Conservation (phyloP, 2,329 filamentous ascomycete genomes). For the Paraconiothyrium brasiliense region DNA sequence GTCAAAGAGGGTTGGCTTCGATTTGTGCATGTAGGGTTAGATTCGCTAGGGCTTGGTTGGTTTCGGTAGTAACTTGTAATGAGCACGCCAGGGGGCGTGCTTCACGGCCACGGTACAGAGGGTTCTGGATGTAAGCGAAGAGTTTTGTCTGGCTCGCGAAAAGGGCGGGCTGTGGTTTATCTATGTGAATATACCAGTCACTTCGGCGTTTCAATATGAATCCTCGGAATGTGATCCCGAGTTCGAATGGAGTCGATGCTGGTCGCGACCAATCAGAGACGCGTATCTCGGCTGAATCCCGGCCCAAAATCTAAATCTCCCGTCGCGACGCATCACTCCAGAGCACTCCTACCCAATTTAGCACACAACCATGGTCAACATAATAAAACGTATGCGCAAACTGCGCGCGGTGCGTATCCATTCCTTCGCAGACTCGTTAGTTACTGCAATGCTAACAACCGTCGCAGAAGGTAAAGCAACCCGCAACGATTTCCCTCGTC, state of each 20-base stretch:
- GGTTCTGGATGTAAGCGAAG: slow-evolving; percentile 6
- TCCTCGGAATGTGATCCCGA: not conserved
- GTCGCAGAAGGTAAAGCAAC: slow-evolving; percentile 43
- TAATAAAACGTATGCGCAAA: slow-evolving; percentile 76
- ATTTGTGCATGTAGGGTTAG: slow-evolving; percentile 16
- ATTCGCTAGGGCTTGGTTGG: slow-evolving; percentile 19
- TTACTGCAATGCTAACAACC: slow-evolving; percentile 30
- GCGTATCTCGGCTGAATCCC: slow-evolving; percentile 14
- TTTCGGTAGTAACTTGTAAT: slow-evolving; percentile 27
- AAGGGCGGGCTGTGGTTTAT: not conserved
- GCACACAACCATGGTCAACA: slow-evolving; percentile 59
- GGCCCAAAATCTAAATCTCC: slow-evolving; percentile 31
- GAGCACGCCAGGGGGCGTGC: slow-evolving; percentile 16
- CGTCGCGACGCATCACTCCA: slow-evolving; percentile 30
- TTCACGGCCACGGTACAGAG: slow-evolving; percentile 14
- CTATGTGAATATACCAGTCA: slow-evolving; percentile 11
- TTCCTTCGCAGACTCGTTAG: not conserved
- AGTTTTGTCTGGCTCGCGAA: not conserved
- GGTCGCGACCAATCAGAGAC: slow-evolving; percentile 13
- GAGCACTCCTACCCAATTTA: slow-evolving; percentile 20
- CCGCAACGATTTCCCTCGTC: slow-evolving; percentile 14
- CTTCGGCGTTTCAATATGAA: slow-evolving; percentile 3
- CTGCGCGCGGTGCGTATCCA: slow-evolving; percentile 71
- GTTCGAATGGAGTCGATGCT: not conserved
- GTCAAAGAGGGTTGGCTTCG: not conserved